Evolutionary conservation across 2,329 filamentous ascomycete species (phyloP).

Genomic region (Magnaporthiopsis incrustans): DNA sequence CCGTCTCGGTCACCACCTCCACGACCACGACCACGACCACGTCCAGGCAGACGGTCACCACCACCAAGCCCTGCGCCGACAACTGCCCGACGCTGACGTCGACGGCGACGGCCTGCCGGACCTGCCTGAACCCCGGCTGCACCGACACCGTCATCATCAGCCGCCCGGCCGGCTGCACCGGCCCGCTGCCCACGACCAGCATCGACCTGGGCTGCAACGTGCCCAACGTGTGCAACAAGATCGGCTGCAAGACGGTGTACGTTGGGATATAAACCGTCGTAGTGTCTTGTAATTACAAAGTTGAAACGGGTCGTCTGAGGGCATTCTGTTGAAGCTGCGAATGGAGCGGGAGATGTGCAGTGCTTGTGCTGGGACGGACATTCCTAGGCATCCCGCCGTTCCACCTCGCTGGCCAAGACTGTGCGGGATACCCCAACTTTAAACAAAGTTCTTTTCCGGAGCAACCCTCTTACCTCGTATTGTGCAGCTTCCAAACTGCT

Average conservation of each 20-base stretch:
- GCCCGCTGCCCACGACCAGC: conserved; percentile 15
- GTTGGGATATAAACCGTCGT: not conserved
- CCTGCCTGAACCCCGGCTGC: conserved; percentile 11
- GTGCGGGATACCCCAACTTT: too few relatives aligned
- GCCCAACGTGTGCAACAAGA: conserved; percentile 17
- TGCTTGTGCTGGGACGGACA: too few relatives aligned
- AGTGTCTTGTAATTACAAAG: not conserved
- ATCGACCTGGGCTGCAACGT: conserved; percentile 18
- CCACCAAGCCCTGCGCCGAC: conserved; percentile 7
- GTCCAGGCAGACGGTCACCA: conserved; percentile 5
- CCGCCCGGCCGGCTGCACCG: conserved; percentile 10
- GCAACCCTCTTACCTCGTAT: too few relatives aligned
- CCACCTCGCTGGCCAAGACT: too few relatives aligned
- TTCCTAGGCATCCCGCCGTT: too few relatives aligned
- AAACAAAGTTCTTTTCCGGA: too few relatives aligned
- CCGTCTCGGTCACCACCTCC: conserved; percentile 3
- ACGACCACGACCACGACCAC: conserved; percentile 4
- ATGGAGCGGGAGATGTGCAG: too few relatives aligned
- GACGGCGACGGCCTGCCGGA: conserved; percentile 11
- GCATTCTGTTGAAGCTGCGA: too few relatives aligned
- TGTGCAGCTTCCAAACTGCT: too few relatives aligned
- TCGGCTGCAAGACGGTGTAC: conserved; percentile 21
- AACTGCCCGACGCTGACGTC: conserved; percentile 12
- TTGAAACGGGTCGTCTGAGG: too few relatives aligned
- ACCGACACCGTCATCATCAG: conserved; percentile 8